Conservation (phyloP, 2,329 filamentous ascomycete species). For the Ophiosphaerella korrae region DNA sequence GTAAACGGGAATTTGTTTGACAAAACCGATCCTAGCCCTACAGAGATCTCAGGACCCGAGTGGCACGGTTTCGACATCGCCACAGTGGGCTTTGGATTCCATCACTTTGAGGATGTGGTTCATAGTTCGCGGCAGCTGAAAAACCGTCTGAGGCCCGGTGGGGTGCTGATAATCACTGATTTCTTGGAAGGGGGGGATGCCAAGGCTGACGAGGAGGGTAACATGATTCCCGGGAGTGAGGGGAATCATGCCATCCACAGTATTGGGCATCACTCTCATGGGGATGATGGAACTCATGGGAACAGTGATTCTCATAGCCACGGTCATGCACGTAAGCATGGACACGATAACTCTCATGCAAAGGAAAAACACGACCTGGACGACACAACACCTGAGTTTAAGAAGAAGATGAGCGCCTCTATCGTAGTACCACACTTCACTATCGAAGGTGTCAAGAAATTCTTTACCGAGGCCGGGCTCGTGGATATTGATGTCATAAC, state of each 20-base stretch:
- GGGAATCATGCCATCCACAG: constrained; percentile 31
- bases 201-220: constrained; percentile 32
- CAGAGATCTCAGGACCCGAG: constrained; percentile 29
- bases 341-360: constrained; percentile 14
- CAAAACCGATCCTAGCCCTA: constrained; percentile 25
- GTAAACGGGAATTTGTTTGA: constrained; percentile 46
- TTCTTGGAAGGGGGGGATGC: constrained; percentile 62
- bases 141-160: constrained; percentile 67
- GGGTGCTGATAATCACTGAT: constrained; percentile 71
- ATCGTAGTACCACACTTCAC: constrained; percentile 72
- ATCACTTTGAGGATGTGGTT: constrained; percentile 63
- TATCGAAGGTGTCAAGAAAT: constrained; percentile 60
- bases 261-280: constrained; percentile 28
- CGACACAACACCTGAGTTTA: constrained; percentile 9
- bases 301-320: constrained; percentile 10
- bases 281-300: constrained; percentile 17
- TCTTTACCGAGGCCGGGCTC: constrained; percentile 68
- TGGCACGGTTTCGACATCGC: constrained; percentile 51
- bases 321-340: constrained; percentile 10
- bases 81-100: constrained; percentile 52
- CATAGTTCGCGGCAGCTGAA: constrained; percentile 64
- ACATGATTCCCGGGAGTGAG: constrained; percentile 25
- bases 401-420: constrained; percentile 53
- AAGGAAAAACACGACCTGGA: constrained; percentile 10
- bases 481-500: constrained; percentile 63